Evolutionary conservation across 345 rosid species (phyloP).

Genomic region (Eucalyptus coolabah): DNA sequence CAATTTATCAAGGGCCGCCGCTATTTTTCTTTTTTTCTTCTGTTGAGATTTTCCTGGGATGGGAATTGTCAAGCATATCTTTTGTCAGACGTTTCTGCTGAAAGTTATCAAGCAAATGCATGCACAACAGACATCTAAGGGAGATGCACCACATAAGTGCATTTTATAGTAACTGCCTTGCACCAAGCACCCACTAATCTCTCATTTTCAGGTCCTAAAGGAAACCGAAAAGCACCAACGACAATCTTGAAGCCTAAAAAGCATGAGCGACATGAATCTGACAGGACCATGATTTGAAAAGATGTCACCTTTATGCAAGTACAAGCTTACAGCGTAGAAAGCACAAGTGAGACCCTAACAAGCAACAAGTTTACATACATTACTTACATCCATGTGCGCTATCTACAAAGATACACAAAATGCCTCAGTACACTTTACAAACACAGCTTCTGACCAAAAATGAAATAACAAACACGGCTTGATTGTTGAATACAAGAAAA

Average conservation of each 20-base stretch:
- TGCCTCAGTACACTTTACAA: neutral
- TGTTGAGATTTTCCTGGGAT: slow-evolving; percentile 45
- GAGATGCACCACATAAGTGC: neutral
- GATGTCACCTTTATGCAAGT: neutral
- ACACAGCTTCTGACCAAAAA: neutral
- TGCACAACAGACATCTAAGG: neutral
- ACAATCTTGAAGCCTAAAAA: neutral
- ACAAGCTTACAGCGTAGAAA: neutral
- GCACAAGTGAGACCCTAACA: neutral
- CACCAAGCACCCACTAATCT: neutral
- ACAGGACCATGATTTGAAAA: neutral
- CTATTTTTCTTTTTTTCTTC: slow-evolving; percentile 70
- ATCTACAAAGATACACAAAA: neutral
- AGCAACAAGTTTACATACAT: neutral
- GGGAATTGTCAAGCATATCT: neutral
- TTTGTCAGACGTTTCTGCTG: neutral
- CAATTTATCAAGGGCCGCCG: slow-evolving; percentile 38
- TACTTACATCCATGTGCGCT: neutral
- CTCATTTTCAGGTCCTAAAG: neutral
- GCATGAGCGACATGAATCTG: neutral
- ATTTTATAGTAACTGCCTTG: neutral
- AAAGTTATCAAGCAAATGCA: neutral
- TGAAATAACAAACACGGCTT: neutral
- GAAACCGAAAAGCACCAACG: neutral
- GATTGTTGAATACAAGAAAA: neutral